Evolutionary conservation across 169 alveolate genomes (phyloP).

Genomic region (Babesia bovis): DNA sequence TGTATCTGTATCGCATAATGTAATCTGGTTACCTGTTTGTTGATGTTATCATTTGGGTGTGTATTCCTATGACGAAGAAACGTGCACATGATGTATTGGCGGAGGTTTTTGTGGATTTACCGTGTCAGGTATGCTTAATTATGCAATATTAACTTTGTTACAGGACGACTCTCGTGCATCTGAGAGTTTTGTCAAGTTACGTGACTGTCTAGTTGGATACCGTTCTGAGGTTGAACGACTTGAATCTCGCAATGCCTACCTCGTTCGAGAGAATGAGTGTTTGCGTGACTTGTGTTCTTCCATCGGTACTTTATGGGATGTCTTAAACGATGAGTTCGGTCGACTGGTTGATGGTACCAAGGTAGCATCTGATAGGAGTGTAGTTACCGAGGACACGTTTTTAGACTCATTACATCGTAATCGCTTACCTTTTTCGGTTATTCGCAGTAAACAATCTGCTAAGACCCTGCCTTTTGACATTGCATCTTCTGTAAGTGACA

Average conservation of each 20-base stretch:
- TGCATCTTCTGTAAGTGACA: background rate
- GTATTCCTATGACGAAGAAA: conserved; percentile 5
- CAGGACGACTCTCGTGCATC: background rate
- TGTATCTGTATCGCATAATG: too few species aligned
- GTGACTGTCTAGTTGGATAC: conserved; percentile 41
- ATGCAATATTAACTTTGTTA: background rate
- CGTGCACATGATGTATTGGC: background rate
- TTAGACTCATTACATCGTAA: background rate
- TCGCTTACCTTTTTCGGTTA: background rate
- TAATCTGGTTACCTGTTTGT: too few species aligned
- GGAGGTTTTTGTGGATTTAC: conserved; percentile 14
- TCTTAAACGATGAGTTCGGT: conserved; percentile 19
- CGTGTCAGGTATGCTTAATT: conserved; percentile 1
- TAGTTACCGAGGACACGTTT: background rate
- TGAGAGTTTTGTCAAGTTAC: conserved; percentile 26
- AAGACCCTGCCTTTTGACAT: background rate
- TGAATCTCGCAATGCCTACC: background rate
- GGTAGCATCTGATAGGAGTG: background rate
- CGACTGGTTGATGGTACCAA: background rate
- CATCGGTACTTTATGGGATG: conserved; percentile 42
- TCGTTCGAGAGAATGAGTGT: conserved; percentile 34
- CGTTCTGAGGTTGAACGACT: conserved; percentile 36
- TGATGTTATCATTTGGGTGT: conserved; percentile 10
- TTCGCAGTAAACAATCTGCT: background rate
- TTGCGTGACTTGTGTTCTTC: conserved; percentile 19